Base-by-base conservation (phyloP, 176 grass and related monocot genomes). In the Bonia amplexicaulis region DNA sequence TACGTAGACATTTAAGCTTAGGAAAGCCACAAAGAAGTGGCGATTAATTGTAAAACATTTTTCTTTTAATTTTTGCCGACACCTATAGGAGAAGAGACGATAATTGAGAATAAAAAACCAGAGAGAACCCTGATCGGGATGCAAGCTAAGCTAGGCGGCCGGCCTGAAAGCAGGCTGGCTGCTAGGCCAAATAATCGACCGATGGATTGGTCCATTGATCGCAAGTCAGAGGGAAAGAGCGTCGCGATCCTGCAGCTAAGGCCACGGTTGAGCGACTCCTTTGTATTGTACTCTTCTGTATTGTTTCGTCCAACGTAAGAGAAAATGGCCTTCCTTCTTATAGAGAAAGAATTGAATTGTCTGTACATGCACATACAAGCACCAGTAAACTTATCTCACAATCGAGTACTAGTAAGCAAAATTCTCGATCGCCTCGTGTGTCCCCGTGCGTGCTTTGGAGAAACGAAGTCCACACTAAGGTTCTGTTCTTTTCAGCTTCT, bases 81-180 rank as follows among this genome's bases (percentile, higher is more conserved):
- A 71, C 69, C 59, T 84, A 79, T 73, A 83, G 40, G 26, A 82
- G 23, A 62, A 58, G 61, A 66, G 49, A 40, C 10, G 31, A 69
- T 27, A 85, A 54, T 20, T 51, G 7, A 75, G 40, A 41, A 2
- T 17, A 25, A 60, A 12, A 7, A 19, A 1, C 6, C 3, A 2
- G 4, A 6, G 4, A 46, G 29, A 59, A 42, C 74, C 40, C 69
- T 87, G 80, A 87, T 87, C 80, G 69, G 76, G 85, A 84, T 87
- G 85, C 87, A 87, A 91, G 19, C 51, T 39, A 49, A 49, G 29
- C 57, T 83, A 74, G 85, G 51, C 48, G 80, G 85, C 53, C 76
- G 60, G 84, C 89, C 80, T 87, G 85, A 87, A 87, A 90, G 75
- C 75, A 87, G 89, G 85, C 68, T 90, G 85, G 89, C 85, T 87